Evolutionary conservation across 345 rosid species (phyloP).

Genomic region (Clarkia xantiana): DNA sequence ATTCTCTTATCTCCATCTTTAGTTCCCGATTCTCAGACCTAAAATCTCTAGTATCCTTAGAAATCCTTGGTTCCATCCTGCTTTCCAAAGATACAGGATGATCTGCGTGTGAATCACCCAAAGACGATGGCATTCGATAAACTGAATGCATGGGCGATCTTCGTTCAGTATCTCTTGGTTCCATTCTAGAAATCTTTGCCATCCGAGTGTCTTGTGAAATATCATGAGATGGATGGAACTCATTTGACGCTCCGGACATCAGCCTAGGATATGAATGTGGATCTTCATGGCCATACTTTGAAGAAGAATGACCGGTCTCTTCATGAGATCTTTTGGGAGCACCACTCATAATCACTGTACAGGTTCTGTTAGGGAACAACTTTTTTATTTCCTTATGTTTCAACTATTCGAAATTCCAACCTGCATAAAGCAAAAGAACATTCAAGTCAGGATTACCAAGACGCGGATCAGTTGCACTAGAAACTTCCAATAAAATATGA

Average conservation of each 20-base stretch:
- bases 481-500: too few relatives aligned
- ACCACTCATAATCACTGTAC: conserved; percentile 37
- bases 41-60: conserved; percentile 49
- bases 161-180: conserved; percentile 62
- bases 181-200: conserved; percentile 48
- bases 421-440: not conserved
- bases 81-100: conserved; percentile 25
- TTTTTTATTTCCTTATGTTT: not conserved
- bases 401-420: not conserved
- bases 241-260: conserved; percentile 30
- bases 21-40: conserved; percentile 43
- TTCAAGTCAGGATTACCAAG: too few relatives aligned
- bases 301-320: conserved; percentile 58
- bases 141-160: conserved; percentile 63
- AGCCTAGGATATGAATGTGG: conserved; percentile 43
- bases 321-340: conserved; percentile 79
- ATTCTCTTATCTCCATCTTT: conserved; percentile 48
- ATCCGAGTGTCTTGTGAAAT: conserved; percentile 40
- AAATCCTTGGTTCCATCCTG: conserved; percentile 44
- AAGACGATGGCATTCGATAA: conserved; percentile 37
- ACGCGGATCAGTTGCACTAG: too few relatives aligned
- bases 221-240: conserved; percentile 46
- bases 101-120: conserved; percentile 49
- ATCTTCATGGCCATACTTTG: conserved; percentile 69
- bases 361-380: not conserved